A percentile compares a stretch with the other conserved stretches of the same genome.
phyloP scores from a whole-genome alignment of 2,329 filamentous ascomycete species.

The Coniella lustricola region DNA sequence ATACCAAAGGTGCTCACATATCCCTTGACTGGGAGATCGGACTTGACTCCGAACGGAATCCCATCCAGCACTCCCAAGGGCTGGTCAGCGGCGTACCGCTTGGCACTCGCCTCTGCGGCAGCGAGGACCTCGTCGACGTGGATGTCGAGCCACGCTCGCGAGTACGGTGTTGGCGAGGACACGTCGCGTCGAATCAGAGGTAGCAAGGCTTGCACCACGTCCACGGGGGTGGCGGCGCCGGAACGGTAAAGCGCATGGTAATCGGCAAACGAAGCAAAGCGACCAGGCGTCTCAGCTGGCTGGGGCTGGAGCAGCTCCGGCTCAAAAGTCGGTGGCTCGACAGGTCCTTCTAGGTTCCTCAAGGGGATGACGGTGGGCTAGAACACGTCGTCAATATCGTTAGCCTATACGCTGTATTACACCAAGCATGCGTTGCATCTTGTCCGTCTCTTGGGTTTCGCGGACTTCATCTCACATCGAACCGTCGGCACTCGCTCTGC shows the following conservation, averaged over 20 bases:
- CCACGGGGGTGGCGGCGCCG: slow-evolving; percentile 62
- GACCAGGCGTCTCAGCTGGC: slow-evolving; percentile 34
- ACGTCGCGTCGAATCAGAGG: slow-evolving; percentile 59
- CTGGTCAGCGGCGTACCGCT: slow-evolving; percentile 60
- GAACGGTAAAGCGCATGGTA: slow-evolving; percentile 70
- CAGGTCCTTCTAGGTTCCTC: slow-evolving; percentile 25
- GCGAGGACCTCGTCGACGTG: slow-evolving; percentile 55
- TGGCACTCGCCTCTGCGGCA: slow-evolving; percentile 66
- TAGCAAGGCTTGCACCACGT: slow-evolving; percentile 65
- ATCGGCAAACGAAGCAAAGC: slow-evolving; percentile 66
- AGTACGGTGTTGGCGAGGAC: slow-evolving; percentile 51
- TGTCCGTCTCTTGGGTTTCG: too few species aligned
- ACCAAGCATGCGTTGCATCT: too few species aligned
- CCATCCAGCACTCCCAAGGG: slow-evolving; percentile 69
- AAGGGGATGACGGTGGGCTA: slow-evolving; percentile 53
- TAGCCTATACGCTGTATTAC: too few species aligned
- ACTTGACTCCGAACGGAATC: slow-evolving; percentile 77
- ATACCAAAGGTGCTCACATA: slow-evolving; percentile 63
- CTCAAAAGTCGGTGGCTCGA: slow-evolving; percentile 31
- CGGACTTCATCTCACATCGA: slow-evolving; percentile 39
- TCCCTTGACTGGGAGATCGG: slow-evolving; percentile 66
- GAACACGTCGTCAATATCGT: background rate
- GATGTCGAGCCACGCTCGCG: slow-evolving; percentile 65
- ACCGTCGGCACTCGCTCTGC: slow-evolving; percentile 35
- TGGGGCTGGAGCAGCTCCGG: slow-evolving; percentile 34